Conservation (phyloP, 1,139 yeast genomes). For the Taphrina deformans region DNA sequence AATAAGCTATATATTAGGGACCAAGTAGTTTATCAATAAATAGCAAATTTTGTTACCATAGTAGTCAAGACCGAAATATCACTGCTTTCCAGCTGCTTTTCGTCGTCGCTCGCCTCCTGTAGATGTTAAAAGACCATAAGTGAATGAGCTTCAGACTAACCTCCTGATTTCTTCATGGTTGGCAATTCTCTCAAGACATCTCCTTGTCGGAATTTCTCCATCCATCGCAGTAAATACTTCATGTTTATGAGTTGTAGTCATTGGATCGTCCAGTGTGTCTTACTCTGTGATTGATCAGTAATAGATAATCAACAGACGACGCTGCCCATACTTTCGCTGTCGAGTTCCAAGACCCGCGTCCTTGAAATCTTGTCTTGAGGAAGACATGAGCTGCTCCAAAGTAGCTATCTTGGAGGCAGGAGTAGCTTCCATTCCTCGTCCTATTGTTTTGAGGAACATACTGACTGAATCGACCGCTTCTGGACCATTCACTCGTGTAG, state of each 20-base stretch:
- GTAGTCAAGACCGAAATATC: too few relatives aligned
- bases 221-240: constrained; percentile 24
- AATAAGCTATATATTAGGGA: too few relatives aligned
- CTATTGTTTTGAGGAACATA: constrained; percentile 16
- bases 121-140: background rate
- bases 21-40: too few relatives aligned
- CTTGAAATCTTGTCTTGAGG: constrained; percentile 20
- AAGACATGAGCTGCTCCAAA: constrained; percentile 26
- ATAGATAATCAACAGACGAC: too few relatives aligned
- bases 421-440: constrained; percentile 10
- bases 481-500: too few relatives aligned
- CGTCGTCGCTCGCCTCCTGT: constrained; percentile 25
- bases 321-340: constrained; percentile 30
- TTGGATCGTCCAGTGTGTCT: too few relatives aligned
- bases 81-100: constrained; percentile 26
- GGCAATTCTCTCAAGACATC: constrained; percentile 13
- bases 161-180: constrained; percentile 22
- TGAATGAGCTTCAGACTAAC: background rate
- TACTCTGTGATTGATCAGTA: too few relatives aligned
- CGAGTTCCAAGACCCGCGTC: constrained; percentile 17
- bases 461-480: background rate
- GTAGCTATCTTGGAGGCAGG: constrained; percentile 13
- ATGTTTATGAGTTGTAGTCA: too few relatives aligned
- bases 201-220: constrained; percentile 28
- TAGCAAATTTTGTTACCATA: too few relatives aligned